Base-by-base conservation (phyloP, 441 rosid genomes). In the Bruguiera hainesii region DNA sequence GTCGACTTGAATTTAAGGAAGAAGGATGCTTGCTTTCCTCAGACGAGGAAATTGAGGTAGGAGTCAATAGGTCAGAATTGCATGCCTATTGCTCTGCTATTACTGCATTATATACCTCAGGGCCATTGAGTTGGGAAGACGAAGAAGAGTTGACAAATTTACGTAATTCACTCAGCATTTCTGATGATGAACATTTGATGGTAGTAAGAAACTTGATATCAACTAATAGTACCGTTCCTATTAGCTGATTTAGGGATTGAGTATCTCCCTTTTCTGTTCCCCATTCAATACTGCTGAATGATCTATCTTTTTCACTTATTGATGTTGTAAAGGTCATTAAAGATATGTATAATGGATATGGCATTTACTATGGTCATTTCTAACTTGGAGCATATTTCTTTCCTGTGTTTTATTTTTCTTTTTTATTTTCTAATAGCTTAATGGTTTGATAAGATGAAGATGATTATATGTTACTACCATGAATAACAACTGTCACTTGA, bases 101-200 rank as follows among this genome's bases (percentile, higher is more conserved):
- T 69, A 75, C 69, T 75, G 81, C 80, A 58, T 73, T 88, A 69
- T 84, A 79, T 78, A 83, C 83, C 65, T 88, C 87, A 77, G 98
- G 96, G 70, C 86, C 89, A 66, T 58, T 90, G 75, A 85, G 84
- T 73, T 90, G 98, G 96, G 98, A 87, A 71, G 87, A 88, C 68
- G 93, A 92, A 79, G 78, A 75, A 69, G 77, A 78, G 28, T 68
- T 90, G 83, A 83, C 91, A 58, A 84, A 80, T 81, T 88, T 88
- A 26, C 85, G 87, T 39, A 68, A 67, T 71, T 63, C 78, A 70
- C 89, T 92, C 71, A 84, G 84, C 78, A 85, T 88, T 74, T 86
- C 96, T 39, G 80, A 82, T 72, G 90, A 87, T 76, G 96, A 87
- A 76, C 90, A 90, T 81, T 80, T 88, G 87, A 75, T 66, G 80